Evolutionary conservation across 1,139 yeast genomes (phyloP).

Genomic region (Hansenula sp.): DNA sequence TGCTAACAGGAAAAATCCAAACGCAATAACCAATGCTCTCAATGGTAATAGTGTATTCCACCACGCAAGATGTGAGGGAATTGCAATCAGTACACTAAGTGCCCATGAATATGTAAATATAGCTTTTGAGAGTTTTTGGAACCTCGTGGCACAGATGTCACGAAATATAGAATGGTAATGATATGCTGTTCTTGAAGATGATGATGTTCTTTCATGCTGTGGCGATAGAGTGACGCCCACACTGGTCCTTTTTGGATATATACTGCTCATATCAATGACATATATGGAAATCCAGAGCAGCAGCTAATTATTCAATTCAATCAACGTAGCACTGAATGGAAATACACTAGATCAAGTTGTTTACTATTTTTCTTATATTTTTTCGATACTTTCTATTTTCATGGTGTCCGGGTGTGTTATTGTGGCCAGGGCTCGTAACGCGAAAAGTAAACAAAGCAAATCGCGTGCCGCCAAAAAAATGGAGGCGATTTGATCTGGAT

Average conservation of each 20-base stretch:
- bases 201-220: too few species aligned
- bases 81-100: conserved; percentile 25
- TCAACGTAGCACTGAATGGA: not conserved
- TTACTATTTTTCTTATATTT: not conserved
- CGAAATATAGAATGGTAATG: conserved; percentile 34
- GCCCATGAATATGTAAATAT: conserved; percentile 29
- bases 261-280: not conserved
- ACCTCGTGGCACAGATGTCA: conserved; percentile 33
- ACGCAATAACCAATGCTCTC: conserved; percentile 17
- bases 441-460: conserved; percentile 2
- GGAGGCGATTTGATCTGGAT: not conserved
- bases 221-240: not conserved
- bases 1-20: conserved; percentile 37
- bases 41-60: conserved; percentile 17
- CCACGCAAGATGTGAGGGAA: conserved; percentile 24
- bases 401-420: conserved; percentile 1
- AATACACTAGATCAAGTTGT: not conserved
- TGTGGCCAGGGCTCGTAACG: too few species aligned
- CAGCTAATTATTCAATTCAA: not conserved
- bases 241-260: not conserved
- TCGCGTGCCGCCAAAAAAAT: not conserved
- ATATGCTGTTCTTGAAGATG: conserved; percentile 17
- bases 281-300: not conserved
- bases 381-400: not conserved
- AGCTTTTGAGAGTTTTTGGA: conserved; percentile 33